Percentiles rank a stretch among this genome's conserved stretches.
phyloP scores from a whole-genome alignment of 306 rosid genomes.

The Parietaria judaica region DNA sequence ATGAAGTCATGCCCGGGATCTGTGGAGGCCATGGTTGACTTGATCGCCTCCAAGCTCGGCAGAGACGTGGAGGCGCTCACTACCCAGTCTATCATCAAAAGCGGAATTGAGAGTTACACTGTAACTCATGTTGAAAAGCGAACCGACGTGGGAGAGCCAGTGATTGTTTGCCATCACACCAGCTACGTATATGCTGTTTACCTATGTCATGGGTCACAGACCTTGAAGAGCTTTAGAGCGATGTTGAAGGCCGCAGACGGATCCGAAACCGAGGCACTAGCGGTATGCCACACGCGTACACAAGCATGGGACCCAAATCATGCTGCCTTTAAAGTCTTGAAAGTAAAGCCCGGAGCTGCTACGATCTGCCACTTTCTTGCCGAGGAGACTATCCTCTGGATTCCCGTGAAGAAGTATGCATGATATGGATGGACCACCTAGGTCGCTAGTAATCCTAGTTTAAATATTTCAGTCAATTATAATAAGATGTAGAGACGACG shows the following conservation, averaged over 20 bases:
- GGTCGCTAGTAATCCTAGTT: too few species aligned
- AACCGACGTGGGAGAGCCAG: conserved; percentile 25
- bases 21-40: conserved; percentile 79
- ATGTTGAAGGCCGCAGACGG: conserved; percentile 50
- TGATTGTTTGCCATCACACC: conserved; percentile 58
- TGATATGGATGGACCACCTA: background rate
- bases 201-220: conserved; percentile 52
- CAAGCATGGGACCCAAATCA: conserved; percentile 78
- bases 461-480: too few species aligned
- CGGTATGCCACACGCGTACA: conserved; percentile 65
- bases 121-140: conserved; percentile 34
- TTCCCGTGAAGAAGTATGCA: conserved; percentile 24
- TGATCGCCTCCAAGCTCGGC: conserved; percentile 57
- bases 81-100: conserved; percentile 42
- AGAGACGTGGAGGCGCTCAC: conserved; percentile 39
- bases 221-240: conserved; percentile 33
- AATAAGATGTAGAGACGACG: too few species aligned
- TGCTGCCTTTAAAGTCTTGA: conserved; percentile 61
- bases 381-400: conserved; percentile 70
- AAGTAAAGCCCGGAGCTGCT: conserved; percentile 65
- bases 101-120: conserved; percentile 30
- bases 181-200: conserved; percentile 63
- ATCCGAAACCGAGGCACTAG: conserved; percentile 46
- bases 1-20: conserved; percentile 79
- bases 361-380: conserved; percentile 87